Percentiles rank a stretch among this genome's conserved stretches.
phyloP scores from a whole-genome alignment of 192 early-diverging fungal genomes.

The Coemansia sp. region DNA sequence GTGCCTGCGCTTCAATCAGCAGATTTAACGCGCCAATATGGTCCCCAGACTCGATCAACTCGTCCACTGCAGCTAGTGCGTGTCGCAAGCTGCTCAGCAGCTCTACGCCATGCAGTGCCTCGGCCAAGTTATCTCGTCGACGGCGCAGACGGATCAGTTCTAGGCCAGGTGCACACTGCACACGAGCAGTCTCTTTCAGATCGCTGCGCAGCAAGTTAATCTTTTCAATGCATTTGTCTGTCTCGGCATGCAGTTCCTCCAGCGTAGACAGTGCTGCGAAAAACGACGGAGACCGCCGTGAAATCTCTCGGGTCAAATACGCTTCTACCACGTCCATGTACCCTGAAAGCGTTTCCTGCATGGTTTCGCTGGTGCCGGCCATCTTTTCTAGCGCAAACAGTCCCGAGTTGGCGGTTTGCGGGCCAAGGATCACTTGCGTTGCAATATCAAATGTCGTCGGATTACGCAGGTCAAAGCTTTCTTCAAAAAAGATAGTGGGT shows the following conservation, averaged over 20 bases:
- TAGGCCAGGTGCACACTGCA: constrained; percentile 73
- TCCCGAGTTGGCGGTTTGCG: constrained; percentile 48
- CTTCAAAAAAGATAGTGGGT: constrained; percentile 83
- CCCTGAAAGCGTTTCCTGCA: constrained; percentile 88
- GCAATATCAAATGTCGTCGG: constrained; percentile 85
- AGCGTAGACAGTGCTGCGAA: constrained; percentile 92
- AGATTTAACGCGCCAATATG: constrained; percentile 88
- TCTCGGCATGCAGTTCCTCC: constrained; percentile 90
- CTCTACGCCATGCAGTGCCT: constrained; percentile 67
- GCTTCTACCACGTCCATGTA: constrained; percentile 93
- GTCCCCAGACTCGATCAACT: constrained; percentile 74
- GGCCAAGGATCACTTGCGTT: constrained; percentile 66
- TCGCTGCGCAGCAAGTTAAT: constrained; percentile 76
- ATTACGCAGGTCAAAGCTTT: constrained; percentile 82
- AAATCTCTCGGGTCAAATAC: constrained; percentile 92
- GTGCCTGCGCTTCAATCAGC: constrained; percentile 76
- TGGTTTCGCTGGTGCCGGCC: constrained; percentile 61
- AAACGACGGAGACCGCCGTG: constrained; percentile 88
- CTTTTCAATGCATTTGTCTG: constrained; percentile 81
- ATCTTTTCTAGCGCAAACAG: constrained; percentile 48
- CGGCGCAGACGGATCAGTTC: constrained; percentile 80
- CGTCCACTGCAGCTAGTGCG: constrained; percentile 80
- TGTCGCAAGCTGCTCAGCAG: constrained; percentile 74
- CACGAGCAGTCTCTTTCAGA: constrained; percentile 60
- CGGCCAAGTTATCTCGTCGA: constrained; percentile 66